Conservation (phyloP, 768 basidiomycete species). For the Rhizopogon vesiculosus region DNA sequence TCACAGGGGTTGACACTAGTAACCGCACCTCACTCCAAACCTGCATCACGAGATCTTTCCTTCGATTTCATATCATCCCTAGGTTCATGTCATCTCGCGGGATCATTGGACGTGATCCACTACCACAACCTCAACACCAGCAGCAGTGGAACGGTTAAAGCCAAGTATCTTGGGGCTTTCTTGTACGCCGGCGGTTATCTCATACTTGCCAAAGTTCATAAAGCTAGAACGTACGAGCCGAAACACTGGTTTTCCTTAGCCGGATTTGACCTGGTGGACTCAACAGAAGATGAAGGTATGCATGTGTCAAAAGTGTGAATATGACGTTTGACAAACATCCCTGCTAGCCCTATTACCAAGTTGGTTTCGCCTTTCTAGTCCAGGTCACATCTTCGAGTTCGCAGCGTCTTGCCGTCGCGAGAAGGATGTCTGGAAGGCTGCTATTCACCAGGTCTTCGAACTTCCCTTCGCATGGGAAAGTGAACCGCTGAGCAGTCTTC, state of each 20-base stretch:
- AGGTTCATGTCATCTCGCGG: constrained; percentile 74
- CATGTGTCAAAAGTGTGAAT: constrained; percentile 8
- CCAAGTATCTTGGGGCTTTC: constrained; percentile 89
- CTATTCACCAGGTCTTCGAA: constrained; percentile 50
- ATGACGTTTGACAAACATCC: not conserved
- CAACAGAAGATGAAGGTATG: constrained; percentile 72
- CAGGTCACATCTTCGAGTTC: constrained; percentile 77
- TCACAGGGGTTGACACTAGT: constrained; percentile 29
- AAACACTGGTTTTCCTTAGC: constrained; percentile 83
- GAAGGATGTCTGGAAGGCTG: constrained; percentile 81
- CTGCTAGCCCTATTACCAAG: constrained; percentile 69
- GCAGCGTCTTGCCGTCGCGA: constrained; percentile 82
- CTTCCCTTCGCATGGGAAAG: constrained; percentile 43
- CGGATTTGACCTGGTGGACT: constrained; percentile 66
- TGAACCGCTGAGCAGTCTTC: constrained; percentile 63
- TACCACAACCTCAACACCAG: constrained; percentile 43
- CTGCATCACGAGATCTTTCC: constrained; percentile 36
- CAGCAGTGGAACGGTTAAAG: constrained; percentile 50
- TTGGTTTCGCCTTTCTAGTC: constrained; percentile 69
- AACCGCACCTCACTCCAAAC: constrained; percentile 21
- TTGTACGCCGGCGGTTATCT: constrained; percentile 84
- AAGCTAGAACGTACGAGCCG: constrained; percentile 78
- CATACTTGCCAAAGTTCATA: constrained; percentile 81
- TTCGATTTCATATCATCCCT: constrained; percentile 67
- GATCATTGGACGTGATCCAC: constrained; percentile 85